Evolutionary conservation across 2,329 filamentous ascomycete species (phyloP), one percentile per base, ranked within the genome.

Genomic region (Cytospora leucostoma): DNA sequence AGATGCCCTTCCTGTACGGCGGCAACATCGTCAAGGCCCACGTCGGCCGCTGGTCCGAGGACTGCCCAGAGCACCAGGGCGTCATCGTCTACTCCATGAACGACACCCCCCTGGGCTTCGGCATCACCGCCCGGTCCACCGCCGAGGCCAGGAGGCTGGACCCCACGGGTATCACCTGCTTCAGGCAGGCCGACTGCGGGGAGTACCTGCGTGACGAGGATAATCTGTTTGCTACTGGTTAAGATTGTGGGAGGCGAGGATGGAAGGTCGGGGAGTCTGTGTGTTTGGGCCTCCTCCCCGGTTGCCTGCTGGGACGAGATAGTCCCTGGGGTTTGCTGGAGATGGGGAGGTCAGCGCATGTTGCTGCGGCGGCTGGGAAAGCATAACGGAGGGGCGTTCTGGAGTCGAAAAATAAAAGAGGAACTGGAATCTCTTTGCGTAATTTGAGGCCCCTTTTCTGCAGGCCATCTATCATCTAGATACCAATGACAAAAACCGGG

Each of bases 1-100:
- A 96, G 73, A 97, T 97, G 93, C 94, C 95, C 1, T 98, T 96
- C 76, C 79, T 99, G 54, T 99, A 98, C 77, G 95, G 95, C 59
- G 91, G 92, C 63, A 93, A 98, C 76, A 64, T 96, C 59, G 86
- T 96, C 69, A 84, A 84, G 74, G 82, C 82, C 10, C 82, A 84
- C 71, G 85, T 95, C 19, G 92, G 92, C 21, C 80, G 93, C 66
- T 94, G 91, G 88, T 91, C 88, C 49, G 93, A 97, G 72, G 94
- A 98, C 79, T 93, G 90, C 71, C 93, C 94, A 0, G 93, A 96
- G 78, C 93, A 98, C 77, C 89, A 93, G 71, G 95, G 95, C 50
- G 89, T 97, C 13, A 87, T 99, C 54, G 90, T 99, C 27, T 88
- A 92, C 78, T 89, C 86, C 72, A 96, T 97, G 92, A 89, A 93